Base-by-base conservation (phyloP, 148 eudicot species). In the Fagopyrum tataricum region DNA sequence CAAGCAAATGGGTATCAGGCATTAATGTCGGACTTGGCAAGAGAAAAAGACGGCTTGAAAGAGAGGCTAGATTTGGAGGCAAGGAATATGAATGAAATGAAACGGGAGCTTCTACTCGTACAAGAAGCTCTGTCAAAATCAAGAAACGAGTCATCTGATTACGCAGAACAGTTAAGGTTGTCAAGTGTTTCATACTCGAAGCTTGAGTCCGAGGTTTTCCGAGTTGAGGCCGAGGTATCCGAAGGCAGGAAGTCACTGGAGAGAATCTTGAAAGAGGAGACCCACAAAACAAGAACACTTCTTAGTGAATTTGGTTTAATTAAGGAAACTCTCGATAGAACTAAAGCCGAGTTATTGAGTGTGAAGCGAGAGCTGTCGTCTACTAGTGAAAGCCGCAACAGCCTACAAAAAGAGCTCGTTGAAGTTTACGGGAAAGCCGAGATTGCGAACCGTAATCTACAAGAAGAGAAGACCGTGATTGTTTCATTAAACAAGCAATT, bases 341-440 rank as follows among this genome's bases (percentile, higher is more conserved):
- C 85, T 18, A 74, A 86, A 72, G 80, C 78, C 44, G 85, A 89
- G 79, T 79, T 85, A 37, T 52, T 72, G 72, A 72, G n/a, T 48
- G 72, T 77, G 79, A 81, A 87, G 10, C 48, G n/a, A 68, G 88
- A 91, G 66, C 75, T 93, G 47, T 77, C 81, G 31, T 62, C 78
- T 37, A 70, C 77, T 5, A 41, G 72, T 15, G 78, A 83, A 71
- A 74, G 74, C 70, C 73, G 84, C 20, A 79, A 84, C 21, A 78
- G 56, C 73, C 76, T 87, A n/a, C 79, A 88, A 79, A 84, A 84
- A 51, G 95, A 93, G 78, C 80, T 93, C 59, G 82, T 53, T 64
- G 86, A 83, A 41, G 90, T 70, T 51, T 80, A 82, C 62, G 77
- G 80, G 68, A 83, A 81, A 80, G 87, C 80, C 4, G 92, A 87